Conservation (phyloP, 106 monocot genomes). For the Triglochin maritima region DNA sequence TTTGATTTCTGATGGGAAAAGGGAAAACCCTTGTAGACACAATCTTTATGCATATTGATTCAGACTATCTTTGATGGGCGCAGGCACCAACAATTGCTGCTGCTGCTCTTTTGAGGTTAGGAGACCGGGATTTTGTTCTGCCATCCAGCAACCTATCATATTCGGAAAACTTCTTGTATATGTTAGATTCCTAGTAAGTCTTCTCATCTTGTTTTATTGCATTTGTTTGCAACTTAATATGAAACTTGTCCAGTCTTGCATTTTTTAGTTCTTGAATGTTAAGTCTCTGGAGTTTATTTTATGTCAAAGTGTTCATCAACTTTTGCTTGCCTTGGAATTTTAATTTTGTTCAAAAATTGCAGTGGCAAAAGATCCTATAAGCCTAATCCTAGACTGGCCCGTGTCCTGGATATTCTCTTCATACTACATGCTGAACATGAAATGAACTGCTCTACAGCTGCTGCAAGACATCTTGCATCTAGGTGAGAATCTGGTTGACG, state of each 20-base stretch:
- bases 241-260: too few relatives aligned
- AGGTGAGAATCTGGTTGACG: slow-evolving; percentile 27
- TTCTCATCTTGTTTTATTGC: too few relatives aligned
- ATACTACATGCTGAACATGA: slow-evolving; percentile 97
- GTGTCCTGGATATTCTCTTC: slow-evolving; percentile 73
- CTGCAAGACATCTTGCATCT: slow-evolving; percentile 91
- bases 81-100: slow-evolving; percentile 94
- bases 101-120: slow-evolving; percentile 80
- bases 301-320: too few relatives aligned
- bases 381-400: slow-evolving; percentile 78
- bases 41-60: too few relatives aligned
- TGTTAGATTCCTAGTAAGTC: slow-evolving; percentile 96
- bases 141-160: slow-evolving; percentile 82
- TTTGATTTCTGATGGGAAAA: too few relatives aligned
- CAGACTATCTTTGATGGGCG: neutral
- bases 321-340: neutral
- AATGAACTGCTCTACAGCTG: slow-evolving; percentile 96
- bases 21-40: too few relatives aligned
- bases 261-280: too few relatives aligned
- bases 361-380: slow-evolving; percentile 74
- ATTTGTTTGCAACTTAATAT: too few relatives aligned
- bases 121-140: slow-evolving; percentile 82
- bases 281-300: too few relatives aligned
- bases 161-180: slow-evolving; percentile 93
- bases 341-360: slow-evolving; percentile 11